Conservation (phyloP, 2,329 filamentous ascomycete genomes). For the Rachicladosporium sp. region DNA sequence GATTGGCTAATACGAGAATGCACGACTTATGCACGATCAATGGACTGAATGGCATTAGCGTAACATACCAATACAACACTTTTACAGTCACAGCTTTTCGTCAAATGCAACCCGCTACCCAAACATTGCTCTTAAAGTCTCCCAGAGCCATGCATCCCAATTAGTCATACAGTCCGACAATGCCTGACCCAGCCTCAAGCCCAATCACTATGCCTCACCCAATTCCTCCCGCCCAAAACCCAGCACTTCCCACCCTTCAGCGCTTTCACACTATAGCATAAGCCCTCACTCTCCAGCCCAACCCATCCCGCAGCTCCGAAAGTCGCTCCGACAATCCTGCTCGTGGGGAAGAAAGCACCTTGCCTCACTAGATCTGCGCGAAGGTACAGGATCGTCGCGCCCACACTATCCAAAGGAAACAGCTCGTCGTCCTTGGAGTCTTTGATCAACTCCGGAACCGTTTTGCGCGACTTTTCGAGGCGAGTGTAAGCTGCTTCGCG, state of each 20-base stretch:
- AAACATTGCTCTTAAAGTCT: too few relatives aligned
- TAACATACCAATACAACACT: too few relatives aligned
- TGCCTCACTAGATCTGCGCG: constrained; percentile 21
- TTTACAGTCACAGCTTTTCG: too few relatives aligned
- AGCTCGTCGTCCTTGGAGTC: constrained; percentile 21
- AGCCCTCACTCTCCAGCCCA: constrained; percentile 27
- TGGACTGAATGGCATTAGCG: too few relatives aligned
- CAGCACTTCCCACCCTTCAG: constrained; percentile 10
- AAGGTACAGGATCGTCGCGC: constrained; percentile 26
- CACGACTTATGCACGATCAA: too few relatives aligned
- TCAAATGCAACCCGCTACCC: too few relatives aligned
- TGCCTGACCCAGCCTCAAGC: too few relatives aligned
- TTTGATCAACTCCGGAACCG: constrained; percentile 11
- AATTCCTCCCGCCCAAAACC: constrained; percentile 9
- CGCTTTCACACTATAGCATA: constrained; percentile 20
- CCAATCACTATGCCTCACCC: constrained; percentile 11
- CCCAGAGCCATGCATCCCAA: too few relatives aligned
- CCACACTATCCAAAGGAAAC: constrained; percentile 25
- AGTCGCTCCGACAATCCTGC: constrained; percentile 24
- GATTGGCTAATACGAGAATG: too few relatives aligned
- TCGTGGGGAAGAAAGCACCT: constrained; percentile 24
- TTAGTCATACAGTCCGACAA: too few relatives aligned
- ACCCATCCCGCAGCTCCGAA: constrained; percentile 25
- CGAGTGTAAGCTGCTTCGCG: constrained; percentile 2
- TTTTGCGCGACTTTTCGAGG: constrained; percentile 5